A percentile compares a stretch with the other conserved stretches of the same genome.
These are phyloP conservation scores for Psophocarpus tetragonolobus DNA, from an alignment of 306 rosid genomes.

Conservation along the genomic window DNA sequence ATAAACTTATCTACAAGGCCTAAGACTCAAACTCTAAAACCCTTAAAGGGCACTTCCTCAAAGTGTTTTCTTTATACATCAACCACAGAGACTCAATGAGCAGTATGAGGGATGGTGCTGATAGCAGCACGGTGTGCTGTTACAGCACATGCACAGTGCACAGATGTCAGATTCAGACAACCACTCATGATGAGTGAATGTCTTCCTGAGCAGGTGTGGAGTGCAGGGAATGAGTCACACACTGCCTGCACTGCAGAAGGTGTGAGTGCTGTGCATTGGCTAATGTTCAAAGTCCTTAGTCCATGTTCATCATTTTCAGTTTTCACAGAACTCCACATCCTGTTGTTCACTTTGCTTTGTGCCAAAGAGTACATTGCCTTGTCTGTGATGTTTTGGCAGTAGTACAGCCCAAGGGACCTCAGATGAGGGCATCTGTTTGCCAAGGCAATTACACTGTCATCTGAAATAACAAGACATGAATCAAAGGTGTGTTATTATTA, in stretches of 20 bases:
- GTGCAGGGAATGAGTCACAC: slow-evolving; percentile 81
- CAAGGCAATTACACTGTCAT: slow-evolving; percentile 88
- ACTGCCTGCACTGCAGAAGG: slow-evolving; percentile 92
- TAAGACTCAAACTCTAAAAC: slow-evolving; percentile 12
- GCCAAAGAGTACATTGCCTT: slow-evolving; percentile 94
- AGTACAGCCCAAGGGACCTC: slow-evolving; percentile 85
- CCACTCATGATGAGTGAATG: slow-evolving; percentile 93
- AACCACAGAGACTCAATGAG: slow-evolving; percentile 53
- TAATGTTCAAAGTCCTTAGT: slow-evolving; percentile 70
- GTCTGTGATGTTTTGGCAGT: slow-evolving; percentile 92
- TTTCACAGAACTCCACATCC: slow-evolving; percentile 63
- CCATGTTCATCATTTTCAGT: slow-evolving; percentile 69
- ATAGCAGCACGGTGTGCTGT: slow-evolving; percentile 59
- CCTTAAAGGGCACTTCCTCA: slow-evolving; percentile 7
- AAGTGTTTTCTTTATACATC: neutral
- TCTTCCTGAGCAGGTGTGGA: slow-evolving; percentile 90
- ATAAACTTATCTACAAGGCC: slow-evolving; percentile 32
- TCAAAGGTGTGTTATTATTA: neutral
- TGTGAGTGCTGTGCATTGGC: slow-evolving; percentile 96
- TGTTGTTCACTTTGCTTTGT: slow-evolving; percentile 65
- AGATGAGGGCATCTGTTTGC: slow-evolving; percentile 71
- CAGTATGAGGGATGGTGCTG: slow-evolving; percentile 40
- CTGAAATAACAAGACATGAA: slow-evolving; percentile 47
- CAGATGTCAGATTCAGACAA: slow-evolving; percentile 74
- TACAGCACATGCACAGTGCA: slow-evolving; percentile 81